Conservation (phyloP, 2,329 filamentous ascomycete species). For the Metarhizium brunneum region DNA sequence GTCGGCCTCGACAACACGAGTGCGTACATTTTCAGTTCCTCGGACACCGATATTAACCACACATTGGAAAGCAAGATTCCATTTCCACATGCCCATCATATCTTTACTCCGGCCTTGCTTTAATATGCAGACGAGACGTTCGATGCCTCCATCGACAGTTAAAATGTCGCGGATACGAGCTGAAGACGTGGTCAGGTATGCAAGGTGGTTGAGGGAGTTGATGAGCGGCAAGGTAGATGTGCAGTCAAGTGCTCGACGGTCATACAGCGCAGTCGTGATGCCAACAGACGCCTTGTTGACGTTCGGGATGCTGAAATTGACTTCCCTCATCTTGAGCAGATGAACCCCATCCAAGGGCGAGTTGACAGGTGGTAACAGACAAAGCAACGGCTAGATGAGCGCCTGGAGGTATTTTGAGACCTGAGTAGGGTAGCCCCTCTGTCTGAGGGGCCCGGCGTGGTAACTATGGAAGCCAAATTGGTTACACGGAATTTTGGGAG, state of each 20-base stretch:
- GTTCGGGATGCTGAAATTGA: slow-evolving; percentile 98
- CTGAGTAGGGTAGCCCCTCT: slow-evolving; percentile 5
- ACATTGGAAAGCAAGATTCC: slow-evolving; percentile 98
- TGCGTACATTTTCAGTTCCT: slow-evolving; percentile 88
- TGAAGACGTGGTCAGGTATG: slow-evolving; percentile 95
- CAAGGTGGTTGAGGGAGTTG: slow-evolving; percentile 97
- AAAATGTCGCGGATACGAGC: slow-evolving; percentile 95
- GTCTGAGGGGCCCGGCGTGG: slow-evolving; percentile 6
- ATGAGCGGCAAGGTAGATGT: slow-evolving; percentile 95
- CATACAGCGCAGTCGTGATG: slow-evolving; percentile 97
- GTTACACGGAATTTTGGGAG: not conserved
- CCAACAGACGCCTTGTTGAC: slow-evolving; percentile 99
- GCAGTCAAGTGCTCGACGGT: slow-evolving; percentile 93
- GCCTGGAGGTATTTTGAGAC: not conserved
- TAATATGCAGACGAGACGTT: slow-evolving; percentile 91
- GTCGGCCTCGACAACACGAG: slow-evolving; percentile 92
- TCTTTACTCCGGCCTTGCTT: slow-evolving; percentile 96
- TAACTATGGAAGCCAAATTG: slow-evolving; percentile 4
- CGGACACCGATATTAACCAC: slow-evolving; percentile 98
- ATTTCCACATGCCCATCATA: slow-evolving; percentile 99
- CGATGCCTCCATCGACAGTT: slow-evolving; percentile 96
- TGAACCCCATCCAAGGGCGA: slow-evolving; percentile 5
- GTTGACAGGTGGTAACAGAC: not conserved
- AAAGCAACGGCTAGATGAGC: not conserved
- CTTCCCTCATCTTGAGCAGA: slow-evolving; percentile 79